These are phyloP conservation scores for Saprolegnia diclina DNA, from an alignment of 352 stramenopile species.

Conservation along the genomic window DNA sequence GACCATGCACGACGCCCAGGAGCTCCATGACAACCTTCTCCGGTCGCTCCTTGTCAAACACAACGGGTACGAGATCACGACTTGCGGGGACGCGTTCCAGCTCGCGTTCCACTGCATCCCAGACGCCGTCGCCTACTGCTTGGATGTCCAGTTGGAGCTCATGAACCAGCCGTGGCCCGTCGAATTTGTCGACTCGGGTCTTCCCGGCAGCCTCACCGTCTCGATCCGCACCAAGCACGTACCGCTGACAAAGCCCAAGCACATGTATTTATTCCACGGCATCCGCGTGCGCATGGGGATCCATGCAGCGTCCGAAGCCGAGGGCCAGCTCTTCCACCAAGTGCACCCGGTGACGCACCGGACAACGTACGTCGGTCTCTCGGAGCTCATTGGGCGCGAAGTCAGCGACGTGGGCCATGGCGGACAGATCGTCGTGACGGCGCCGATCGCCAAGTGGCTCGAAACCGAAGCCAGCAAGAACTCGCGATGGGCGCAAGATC, in stretches of 20 bases:
- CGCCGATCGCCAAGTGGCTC: slow-evolving; percentile 40
- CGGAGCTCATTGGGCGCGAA: slow-evolving; percentile 52
- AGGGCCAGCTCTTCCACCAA: slow-evolving; percentile 44
- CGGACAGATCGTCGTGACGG: slow-evolving; percentile 48
- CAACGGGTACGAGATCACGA: slow-evolving; percentile 57
- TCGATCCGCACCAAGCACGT: slow-evolving; percentile 38
- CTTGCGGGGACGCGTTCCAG: slow-evolving; percentile 50
- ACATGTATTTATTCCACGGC: slow-evolving; percentile 39
- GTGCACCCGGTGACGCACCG: slow-evolving; percentile 46
- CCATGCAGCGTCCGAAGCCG: slow-evolving; percentile 40
- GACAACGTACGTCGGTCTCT: slow-evolving; percentile 48
- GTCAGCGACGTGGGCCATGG: slow-evolving; percentile 42
- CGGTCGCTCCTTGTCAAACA: slow-evolving; percentile 35
- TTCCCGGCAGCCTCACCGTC: slow-evolving; percentile 32
- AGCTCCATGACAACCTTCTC: slow-evolving; percentile 52
- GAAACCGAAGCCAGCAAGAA: slow-evolving; percentile 27
- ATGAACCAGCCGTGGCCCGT: slow-evolving; percentile 39
- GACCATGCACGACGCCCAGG: slow-evolving; percentile 44
- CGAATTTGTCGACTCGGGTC: slow-evolving; percentile 38
- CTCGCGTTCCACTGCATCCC: slow-evolving; percentile 51
- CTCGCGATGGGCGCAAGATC: slow-evolving; percentile 23
- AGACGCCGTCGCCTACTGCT: slow-evolving; percentile 52
- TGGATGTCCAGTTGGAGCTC: slow-evolving; percentile 46
- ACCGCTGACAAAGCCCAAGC: slow-evolving; percentile 20
- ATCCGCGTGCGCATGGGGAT: slow-evolving; percentile 55